Evolutionary conservation across 805 yeast genomes (phyloP).

Genomic region (Metschnikowia rubicola): DNA sequence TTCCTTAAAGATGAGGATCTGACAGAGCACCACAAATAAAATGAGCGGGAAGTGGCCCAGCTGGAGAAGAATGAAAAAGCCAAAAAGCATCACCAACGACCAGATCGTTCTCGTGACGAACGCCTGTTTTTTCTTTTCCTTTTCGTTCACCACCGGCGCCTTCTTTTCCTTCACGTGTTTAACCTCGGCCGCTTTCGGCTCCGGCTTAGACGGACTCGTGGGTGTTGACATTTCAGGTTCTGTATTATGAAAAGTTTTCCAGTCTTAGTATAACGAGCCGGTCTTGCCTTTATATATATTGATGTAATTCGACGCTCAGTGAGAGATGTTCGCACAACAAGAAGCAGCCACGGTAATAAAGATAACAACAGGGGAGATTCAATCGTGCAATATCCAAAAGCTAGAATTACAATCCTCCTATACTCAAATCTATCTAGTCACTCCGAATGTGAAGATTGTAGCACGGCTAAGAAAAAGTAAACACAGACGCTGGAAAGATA

Average conservation of each 20-base stretch:
- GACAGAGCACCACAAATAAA: slow-evolving; percentile 64
- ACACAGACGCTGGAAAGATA: neutral
- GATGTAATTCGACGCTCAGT: neutral
- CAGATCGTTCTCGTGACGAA: slow-evolving; percentile 86
- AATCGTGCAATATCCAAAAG: no score
- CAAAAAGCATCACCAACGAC: slow-evolving; percentile 91
- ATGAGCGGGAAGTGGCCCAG: slow-evolving; percentile 87
- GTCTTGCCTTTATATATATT: neutral
- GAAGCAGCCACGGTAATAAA: no score
- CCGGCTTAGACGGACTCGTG: neutral
- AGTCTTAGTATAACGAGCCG: no score
- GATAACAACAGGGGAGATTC: no score
- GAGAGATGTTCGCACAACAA: neutral
- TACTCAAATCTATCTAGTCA: neutral
- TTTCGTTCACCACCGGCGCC: slow-evolving; percentile 7
- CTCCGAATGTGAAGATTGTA: neutral
- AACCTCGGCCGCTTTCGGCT: neutral
- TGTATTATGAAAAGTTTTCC: neutral
- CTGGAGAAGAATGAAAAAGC: slow-evolving; percentile 52
- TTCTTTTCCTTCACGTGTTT: neutral
- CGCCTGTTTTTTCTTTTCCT: slow-evolving; percentile 65
- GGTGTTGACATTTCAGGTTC: neutral
- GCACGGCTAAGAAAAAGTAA: neutral
- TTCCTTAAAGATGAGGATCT: slow-evolving; percentile 84
- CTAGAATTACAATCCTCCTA: no score